Conservation (phyloP, 2,329 filamentous ascomycete genomes). For the Talaromyces funiculosus region DNA sequence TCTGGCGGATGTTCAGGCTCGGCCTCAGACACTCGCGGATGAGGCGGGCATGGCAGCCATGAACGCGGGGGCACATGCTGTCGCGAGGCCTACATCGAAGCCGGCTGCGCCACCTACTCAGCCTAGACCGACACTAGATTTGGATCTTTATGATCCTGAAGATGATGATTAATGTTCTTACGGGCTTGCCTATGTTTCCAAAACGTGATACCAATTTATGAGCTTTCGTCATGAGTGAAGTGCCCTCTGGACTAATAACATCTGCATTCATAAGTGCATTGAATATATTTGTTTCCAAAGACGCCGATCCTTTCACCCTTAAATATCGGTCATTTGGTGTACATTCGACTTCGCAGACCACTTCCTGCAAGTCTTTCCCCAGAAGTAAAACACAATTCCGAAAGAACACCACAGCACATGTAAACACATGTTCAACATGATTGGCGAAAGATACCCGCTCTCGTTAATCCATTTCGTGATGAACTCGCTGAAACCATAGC, state of each 20-base stretch:
- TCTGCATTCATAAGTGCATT: not conserved
- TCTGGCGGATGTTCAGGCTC: slow-evolving; percentile 38
- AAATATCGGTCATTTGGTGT: slow-evolving; percentile 41
- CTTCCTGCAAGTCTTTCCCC: slow-evolving; percentile 54
- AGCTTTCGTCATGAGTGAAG: not conserved
- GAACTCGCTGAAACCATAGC: slow-evolving; percentile 44
- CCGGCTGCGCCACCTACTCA: slow-evolving; percentile 22
- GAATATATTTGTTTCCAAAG: not conserved
- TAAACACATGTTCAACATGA: slow-evolving; percentile 56
- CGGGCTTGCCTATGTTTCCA: not conserved
- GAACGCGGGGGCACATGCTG: slow-evolving; percentile 24
- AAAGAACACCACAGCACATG: slow-evolving; percentile 50
- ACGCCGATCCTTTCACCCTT: not conserved
- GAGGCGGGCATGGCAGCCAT: slow-evolving; percentile 32
- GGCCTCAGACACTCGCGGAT: slow-evolving; percentile 29
- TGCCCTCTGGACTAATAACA: not conserved
- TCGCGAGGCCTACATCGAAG: slow-evolving; percentile 9
- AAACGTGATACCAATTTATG: not conserved
- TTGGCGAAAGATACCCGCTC: slow-evolving; percentile 50
- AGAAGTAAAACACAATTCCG: slow-evolving; percentile 53
- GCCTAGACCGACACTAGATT: slow-evolving; percentile 38
- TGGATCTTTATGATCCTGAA: slow-evolving; percentile 42
- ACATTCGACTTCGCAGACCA: slow-evolving; percentile 53
- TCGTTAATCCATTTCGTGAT: slow-evolving; percentile 49
- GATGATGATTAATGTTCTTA: slow-evolving; percentile 34